These are phyloP conservation scores for Lomentospora prolificans DNA, from an alignment of 2,329 filamentous ascomycete genomes.

Conservation along the genomic window DNA sequence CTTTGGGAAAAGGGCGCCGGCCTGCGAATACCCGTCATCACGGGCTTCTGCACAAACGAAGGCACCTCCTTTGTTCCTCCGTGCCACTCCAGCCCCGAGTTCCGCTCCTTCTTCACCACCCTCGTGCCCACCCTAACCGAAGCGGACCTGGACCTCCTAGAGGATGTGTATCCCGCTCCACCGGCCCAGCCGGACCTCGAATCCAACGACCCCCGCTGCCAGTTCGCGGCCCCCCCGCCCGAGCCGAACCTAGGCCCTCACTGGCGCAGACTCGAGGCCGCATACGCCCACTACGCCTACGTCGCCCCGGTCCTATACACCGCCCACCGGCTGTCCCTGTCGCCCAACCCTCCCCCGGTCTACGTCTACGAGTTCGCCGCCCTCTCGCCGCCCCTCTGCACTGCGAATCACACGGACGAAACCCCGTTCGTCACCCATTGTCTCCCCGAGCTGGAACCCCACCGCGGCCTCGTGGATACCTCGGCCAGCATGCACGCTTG, in stretches of 20 bases:
- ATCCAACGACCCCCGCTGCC: conserved; percentile 22
- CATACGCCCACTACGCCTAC: conserved; percentile 56
- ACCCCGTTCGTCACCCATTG: conserved; percentile 33
- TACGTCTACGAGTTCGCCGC: conserved; percentile 54
- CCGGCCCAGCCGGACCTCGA: conserved; percentile 29
- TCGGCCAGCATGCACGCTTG: conserved; percentile 32
- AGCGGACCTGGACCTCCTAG: conserved; percentile 42
- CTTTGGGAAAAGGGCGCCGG: conserved; percentile 33
- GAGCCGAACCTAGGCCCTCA: conserved; percentile 34
- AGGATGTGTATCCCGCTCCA: conserved; percentile 45
- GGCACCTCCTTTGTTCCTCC: conserved; percentile 54
- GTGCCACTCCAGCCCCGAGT: conserved; percentile 37
- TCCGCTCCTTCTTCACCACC: conserved; percentile 48
- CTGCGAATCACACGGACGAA: conserved; percentile 39
- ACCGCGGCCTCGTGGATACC: conserved; percentile 26
- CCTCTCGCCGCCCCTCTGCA: conserved; percentile 23
- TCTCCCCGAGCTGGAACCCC: conserved; percentile 20
- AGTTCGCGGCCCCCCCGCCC: conserved; percentile 27
- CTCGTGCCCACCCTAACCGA: conserved; percentile 49
- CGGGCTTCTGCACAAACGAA: conserved; percentile 63
- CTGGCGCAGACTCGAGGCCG: conserved; percentile 47
- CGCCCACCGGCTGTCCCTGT: conserved; percentile 24
- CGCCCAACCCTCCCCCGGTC: conserved; percentile 14
- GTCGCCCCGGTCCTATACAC: conserved; percentile 54
- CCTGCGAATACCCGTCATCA: conserved; percentile 37